A percentile compares a stretch with the other conserved stretches of the same genome.
These are phyloP conservation scores for Aspergillus olivimuriae DNA, from an alignment of 495 filamentous ascomycete species.

Conservation along the genomic window DNA sequence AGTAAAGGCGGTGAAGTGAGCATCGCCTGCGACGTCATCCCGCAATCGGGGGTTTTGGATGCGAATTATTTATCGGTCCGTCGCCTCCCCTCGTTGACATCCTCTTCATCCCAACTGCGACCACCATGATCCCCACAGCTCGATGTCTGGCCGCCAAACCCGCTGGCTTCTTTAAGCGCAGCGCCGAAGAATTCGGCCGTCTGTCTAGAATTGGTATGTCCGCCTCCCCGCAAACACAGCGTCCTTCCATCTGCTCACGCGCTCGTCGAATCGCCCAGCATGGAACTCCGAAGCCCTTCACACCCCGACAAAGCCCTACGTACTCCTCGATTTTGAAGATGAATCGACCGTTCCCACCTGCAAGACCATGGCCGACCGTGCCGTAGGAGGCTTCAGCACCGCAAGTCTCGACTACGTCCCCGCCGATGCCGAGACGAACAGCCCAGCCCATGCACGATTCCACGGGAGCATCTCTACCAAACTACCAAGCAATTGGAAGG, in stretches of 20 bases:
- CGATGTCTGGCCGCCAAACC: conserved; percentile 40
- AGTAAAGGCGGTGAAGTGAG: no score
- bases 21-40: no score
- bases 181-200: conserved; percentile 59
- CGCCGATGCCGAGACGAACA: conserved; percentile 31
- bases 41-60: conserved; percentile 51
- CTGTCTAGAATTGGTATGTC: conserved; percentile 49
- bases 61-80: background rate
- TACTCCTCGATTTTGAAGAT: conserved; percentile 55
- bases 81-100: background rate
- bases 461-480: conserved; percentile 83
- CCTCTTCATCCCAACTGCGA: background rate
- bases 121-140: conserved; percentile 42
- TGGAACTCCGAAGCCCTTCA: conserved; percentile 44
- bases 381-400: conserved; percentile 79
- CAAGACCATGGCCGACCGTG: conserved; percentile 79
- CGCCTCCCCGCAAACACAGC: background rate
- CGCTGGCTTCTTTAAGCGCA: conserved; percentile 54
- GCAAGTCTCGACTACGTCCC: conserved; percentile 64
- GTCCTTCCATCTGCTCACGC: background rate
- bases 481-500: conserved; percentile 50
- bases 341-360: conserved; percentile 55
- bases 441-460: conserved; percentile 63
- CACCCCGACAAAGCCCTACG: conserved; percentile 42
- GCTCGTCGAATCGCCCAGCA: conserved; percentile 20